Evolutionary conservation across 2,329 filamentous ascomycete genomes (phyloP).

Genomic region (Hypoxylon sp.): DNA sequence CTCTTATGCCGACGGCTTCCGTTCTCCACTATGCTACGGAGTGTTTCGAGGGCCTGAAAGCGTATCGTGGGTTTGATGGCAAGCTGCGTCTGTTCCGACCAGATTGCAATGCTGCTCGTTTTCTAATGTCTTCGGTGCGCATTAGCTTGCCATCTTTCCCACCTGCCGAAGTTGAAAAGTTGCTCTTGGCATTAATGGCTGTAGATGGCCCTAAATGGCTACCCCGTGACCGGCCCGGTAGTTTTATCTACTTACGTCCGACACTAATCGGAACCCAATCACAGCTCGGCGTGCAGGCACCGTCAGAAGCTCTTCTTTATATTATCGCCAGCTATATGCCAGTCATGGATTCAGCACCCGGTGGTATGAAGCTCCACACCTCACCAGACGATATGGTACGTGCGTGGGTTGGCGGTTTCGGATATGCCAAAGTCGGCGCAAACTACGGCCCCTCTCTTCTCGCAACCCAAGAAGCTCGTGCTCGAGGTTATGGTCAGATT

Average conservation of each 20-base stretch:
- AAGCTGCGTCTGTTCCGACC: slow-evolving; percentile 78
- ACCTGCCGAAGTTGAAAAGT: slow-evolving; percentile 72
- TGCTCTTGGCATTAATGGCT: slow-evolving; percentile 76
- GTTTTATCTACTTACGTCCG: slow-evolving; percentile 87
- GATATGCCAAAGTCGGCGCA: slow-evolving; percentile 91
- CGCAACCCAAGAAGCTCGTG: slow-evolving; percentile 81
- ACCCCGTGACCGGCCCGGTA: slow-evolving; percentile 75
- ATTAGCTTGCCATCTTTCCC: slow-evolving; percentile 77
- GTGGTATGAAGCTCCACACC: slow-evolving; percentile 81
- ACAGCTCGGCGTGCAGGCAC: slow-evolving; percentile 84
- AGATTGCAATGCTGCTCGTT: slow-evolving; percentile 72
- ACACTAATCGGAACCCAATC: slow-evolving; percentile 87
- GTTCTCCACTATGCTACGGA: slow-evolving; percentile 83
- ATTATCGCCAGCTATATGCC: slow-evolving; percentile 79
- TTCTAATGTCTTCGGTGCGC: slow-evolving; percentile 63
- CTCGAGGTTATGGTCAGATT: slow-evolving; percentile 85
- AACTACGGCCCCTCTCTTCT: slow-evolving; percentile 91
- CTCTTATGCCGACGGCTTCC: slow-evolving; percentile 77
- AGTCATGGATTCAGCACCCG: slow-evolving; percentile 64
- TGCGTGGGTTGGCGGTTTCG: slow-evolving; percentile 94
- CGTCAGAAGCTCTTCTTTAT: slow-evolving; percentile 89
- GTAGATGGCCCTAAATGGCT: slow-evolving; percentile 85
- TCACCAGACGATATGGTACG: slow-evolving; percentile 86
- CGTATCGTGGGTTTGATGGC: slow-evolving; percentile 78
- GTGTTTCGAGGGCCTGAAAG: slow-evolving; percentile 81